Evolutionary conservation across 352 stramenopile genomes (phyloP).

Genomic region (Globisporangium ultimum): DNA sequence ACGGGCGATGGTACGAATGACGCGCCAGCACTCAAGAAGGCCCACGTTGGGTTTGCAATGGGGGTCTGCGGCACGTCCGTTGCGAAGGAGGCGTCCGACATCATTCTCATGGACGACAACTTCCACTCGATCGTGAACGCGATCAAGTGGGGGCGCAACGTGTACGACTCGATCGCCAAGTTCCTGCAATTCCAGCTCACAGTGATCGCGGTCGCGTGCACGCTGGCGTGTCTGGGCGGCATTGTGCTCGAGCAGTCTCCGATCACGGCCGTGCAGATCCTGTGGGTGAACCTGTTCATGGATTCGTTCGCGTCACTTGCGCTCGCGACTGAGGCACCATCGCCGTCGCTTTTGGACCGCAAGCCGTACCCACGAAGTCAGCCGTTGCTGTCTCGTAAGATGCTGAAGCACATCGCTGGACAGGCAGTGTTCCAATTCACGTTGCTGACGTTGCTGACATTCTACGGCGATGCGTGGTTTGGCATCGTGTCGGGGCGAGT

Average conservation of each 20-base stretch:
- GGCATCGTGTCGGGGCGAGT: constrained; percentile 6
- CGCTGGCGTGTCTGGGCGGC: constrained; percentile 71
- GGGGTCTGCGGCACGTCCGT: constrained; percentile 79
- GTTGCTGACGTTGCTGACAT: constrained; percentile 67
- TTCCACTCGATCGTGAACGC: constrained; percentile 91
- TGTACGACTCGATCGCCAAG: constrained; percentile 92
- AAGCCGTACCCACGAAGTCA: constrained; percentile 69
- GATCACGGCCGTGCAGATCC: constrained; percentile 89
- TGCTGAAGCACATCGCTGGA: constrained; percentile 88
- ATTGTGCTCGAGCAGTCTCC: constrained; percentile 59
- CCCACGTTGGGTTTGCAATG: constrained; percentile 91
- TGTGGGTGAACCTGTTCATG: constrained; percentile 96
- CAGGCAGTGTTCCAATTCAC: constrained; percentile 79
- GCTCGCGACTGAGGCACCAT: constrained; percentile 86
- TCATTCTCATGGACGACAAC: constrained; percentile 91
- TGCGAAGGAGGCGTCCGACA: constrained; percentile 89
- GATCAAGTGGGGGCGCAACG: constrained; percentile 88
- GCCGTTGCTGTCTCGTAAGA: constrained; percentile 76
- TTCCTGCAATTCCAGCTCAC: constrained; percentile 94
- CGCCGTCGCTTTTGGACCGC: constrained; percentile 63
- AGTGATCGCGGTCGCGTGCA: constrained; percentile 86
- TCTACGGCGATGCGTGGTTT: constrained; percentile 28
- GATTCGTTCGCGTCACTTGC: constrained; percentile 89
- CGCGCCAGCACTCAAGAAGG: constrained; percentile 87
- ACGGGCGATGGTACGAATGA: constrained; percentile 94